Conservation (phyloP, 106 monocot genomes). For the Vanilla planifolia region DNA sequence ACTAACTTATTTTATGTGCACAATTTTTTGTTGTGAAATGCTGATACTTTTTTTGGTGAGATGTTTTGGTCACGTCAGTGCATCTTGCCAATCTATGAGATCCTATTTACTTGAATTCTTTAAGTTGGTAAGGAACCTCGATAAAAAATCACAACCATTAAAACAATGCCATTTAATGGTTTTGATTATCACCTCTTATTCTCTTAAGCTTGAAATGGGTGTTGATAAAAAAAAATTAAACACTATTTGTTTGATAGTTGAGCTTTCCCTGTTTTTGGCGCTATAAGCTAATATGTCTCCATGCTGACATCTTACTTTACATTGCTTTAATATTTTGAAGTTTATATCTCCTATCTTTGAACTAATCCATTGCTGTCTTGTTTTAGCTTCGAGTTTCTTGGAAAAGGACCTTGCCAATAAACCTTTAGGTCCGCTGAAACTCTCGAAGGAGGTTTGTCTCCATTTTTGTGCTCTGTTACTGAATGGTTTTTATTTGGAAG, state of each 20-base stretch:
- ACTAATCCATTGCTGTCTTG: not conserved
- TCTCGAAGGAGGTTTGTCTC: constrained; percentile 51
- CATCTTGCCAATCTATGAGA: not conserved
- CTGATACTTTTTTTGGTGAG: not conserved
- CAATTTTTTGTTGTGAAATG: not conserved
- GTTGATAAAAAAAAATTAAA: no score
- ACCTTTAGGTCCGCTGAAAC: constrained; percentile 14
- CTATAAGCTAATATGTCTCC: not conserved
- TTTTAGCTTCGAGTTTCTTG: constrained; percentile 45
- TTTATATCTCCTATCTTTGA: not conserved
- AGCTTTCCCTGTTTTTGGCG: not conserved
- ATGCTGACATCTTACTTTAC: not conserved
- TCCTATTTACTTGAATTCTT: no score
- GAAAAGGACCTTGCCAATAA: constrained; percentile 40
- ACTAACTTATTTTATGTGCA: no score
- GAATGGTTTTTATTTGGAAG: no score
- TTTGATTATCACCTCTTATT: no score
- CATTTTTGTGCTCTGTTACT: no score
- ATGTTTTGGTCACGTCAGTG: not conserved
- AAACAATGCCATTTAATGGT: no score
- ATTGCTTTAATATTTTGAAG: not conserved
- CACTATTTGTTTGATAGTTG: not conserved
- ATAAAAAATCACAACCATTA: no score
- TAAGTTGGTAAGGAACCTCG: no score
- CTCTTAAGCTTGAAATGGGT: no score